A percentile compares a stretch with the other conserved stretches of the same genome.
phyloP scores from a whole-genome alignment of 1,139 yeast species.

The Arxiozyma slooffiae region DNA sequence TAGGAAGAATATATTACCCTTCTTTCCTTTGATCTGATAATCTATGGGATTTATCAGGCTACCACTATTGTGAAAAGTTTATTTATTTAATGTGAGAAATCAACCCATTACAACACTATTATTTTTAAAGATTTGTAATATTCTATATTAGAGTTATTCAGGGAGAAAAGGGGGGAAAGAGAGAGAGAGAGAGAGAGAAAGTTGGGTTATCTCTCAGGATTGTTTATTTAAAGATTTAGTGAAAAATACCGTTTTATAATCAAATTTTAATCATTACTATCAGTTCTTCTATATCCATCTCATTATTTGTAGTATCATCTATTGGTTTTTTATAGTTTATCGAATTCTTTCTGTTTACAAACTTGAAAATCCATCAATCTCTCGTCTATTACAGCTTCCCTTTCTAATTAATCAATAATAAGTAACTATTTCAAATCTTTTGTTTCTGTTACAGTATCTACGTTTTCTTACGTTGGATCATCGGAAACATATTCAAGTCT shows the following conservation, averaged over 20 bases:
- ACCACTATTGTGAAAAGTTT: background rate
- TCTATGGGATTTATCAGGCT: too few relatives aligned
- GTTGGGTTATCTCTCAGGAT: background rate
- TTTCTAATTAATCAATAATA: conserved; percentile 30
- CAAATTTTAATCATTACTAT: conserved; percentile 35
- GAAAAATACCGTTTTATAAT: conserved; percentile 32
- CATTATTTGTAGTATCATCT: conserved; percentile 21
- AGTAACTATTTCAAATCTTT: conserved; percentile 32
- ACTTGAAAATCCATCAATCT: conserved; percentile 17
- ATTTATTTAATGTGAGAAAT: too few relatives aligned
- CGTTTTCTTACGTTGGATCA: conserved; percentile 31
- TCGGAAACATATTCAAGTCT: conserved; percentile 30
- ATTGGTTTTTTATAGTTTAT: conserved; percentile 23
- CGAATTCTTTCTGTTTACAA: conserved; percentile 20
- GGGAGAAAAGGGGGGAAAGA: too few relatives aligned
- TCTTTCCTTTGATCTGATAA: background rate
- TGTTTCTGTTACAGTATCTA: conserved; percentile 32
- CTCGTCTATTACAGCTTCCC: conserved; percentile 23
- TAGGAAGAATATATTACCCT: background rate
- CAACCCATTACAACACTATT: too few relatives aligned
- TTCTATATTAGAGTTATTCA: too few relatives aligned
- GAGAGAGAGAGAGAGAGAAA: too few relatives aligned
- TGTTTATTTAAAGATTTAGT: background rate
- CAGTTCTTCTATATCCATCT: conserved; percentile 38
- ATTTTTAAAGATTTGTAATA: too few relatives aligned